Evolutionary conservation across 2,329 filamentous ascomycete genomes (phyloP), one percentile per base, ranked within the genome.

Genomic region (Neonectria hederae): DNA sequence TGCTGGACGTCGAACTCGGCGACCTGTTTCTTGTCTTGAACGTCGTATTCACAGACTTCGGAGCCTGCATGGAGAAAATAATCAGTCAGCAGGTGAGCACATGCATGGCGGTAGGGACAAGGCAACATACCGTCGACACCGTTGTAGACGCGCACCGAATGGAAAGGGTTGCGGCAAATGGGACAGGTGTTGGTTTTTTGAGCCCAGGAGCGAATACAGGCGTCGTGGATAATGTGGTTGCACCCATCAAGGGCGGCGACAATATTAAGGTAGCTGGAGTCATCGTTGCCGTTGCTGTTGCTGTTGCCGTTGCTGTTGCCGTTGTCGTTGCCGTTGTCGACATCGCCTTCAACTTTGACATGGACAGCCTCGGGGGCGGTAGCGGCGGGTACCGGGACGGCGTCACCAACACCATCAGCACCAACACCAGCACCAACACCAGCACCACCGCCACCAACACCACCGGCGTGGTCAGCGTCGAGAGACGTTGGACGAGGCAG

Each of bases 161-260:
- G 95, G 83, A 99, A 98, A 68, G 87, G 89, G 74, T 93, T 92
- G 71, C 96, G 92, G 81, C 96, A 99, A 79, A 99, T 97, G 49
- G 96, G 96, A 79, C 96, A 99, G 77, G 94, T 97, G 81, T 98
- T 99, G 68, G 96, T 95, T 78, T 97, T 92, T 80, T 97, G 93
- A 49, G 95, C 93, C 96, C 96, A 99, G 72, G 94, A 93, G 73
- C 92, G 91, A 71, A 99, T 86, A 79, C 96, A 99, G 56, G 91
- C 89, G 82, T 99, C 91, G 82, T 99, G 96, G 72, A 99, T 85
- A 72, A 94, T 87, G 83, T 99, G 97, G 63, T 93, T 92, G 80
- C 96, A 99, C 51, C 93, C 90, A 65, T 89, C 83, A 54, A 90
- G 86, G 59, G 86, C 80, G 43, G 89, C 88, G 65, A 90, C 84